Conservation (phyloP, 257 asterid species). For the Eustoma russellianum region DNA sequence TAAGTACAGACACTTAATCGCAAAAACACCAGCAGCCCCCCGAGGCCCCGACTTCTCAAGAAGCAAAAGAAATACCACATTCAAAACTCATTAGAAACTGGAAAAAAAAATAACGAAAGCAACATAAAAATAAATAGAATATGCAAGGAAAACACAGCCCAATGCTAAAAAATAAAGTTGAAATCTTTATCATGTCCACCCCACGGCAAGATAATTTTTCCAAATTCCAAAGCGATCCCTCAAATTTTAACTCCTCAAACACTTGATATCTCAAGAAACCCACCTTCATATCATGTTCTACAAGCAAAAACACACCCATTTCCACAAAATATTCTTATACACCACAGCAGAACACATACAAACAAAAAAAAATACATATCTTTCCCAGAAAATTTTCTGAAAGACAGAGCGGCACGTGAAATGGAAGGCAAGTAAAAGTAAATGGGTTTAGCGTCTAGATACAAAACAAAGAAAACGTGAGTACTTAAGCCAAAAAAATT, state of each 20-base stretch:
- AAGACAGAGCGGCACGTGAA: slow-evolving; percentile 20
- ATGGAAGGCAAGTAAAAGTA: slow-evolving; percentile 14
- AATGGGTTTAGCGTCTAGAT: slow-evolving; percentile 33
- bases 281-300: slow-evolving; percentile 10
- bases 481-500: slow-evolving; percentile 6
- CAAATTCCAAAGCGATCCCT: slow-evolving; percentile 32
- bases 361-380: not conserved
- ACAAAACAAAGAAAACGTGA: slow-evolving; percentile 28
- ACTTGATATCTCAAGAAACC: slow-evolving; percentile 13
- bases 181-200: slow-evolving; percentile 14
- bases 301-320: slow-evolving; percentile 10
- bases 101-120: slow-evolving; percentile 5
- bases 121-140: not conserved
- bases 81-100: slow-evolving; percentile 8
- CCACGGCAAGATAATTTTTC: slow-evolving; percentile 4
- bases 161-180: slow-evolving; percentile 14
- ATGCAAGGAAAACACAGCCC: slow-evolving; percentile 7
- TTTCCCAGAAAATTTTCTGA: not conserved
- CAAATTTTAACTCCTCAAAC: slow-evolving; percentile 17
- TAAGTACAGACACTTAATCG: slow-evolving; percentile 7
- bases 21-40: too few species aligned
- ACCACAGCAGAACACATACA: not conserved
- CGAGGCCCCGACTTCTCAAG: slow-evolving; percentile 7
- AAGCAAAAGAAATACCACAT: slow-evolving; percentile 7
- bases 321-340: slow-evolving; percentile 6